Percentiles rank a stretch among this genome's conserved stretches.
phyloP scores from a whole-genome alignment of 2,329 filamentous ascomycete species.

The Cercospora nicotianae region DNA sequence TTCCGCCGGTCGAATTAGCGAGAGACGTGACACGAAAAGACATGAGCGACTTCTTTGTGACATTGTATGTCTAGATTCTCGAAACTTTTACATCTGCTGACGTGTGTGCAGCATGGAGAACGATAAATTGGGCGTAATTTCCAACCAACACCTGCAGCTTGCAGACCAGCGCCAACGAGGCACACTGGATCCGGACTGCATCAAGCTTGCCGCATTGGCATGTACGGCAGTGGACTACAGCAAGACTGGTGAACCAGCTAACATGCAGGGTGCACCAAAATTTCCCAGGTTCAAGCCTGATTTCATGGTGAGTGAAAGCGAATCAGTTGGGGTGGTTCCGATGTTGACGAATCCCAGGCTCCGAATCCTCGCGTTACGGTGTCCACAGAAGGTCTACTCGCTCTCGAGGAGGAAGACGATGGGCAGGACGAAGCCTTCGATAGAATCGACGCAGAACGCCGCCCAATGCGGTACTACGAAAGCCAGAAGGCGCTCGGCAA shows the following conservation, averaged over 20 bases:
- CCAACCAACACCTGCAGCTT: constrained; percentile 44
- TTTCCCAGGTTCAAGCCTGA: constrained; percentile 47
- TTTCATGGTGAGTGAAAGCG: constrained; percentile 47
- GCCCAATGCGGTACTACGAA: constrained; percentile 59
- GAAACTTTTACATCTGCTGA: constrained; percentile 26
- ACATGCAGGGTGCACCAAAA: constrained; percentile 49
- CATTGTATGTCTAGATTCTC: constrained; percentile 54
- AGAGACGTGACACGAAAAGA: constrained; percentile 61
- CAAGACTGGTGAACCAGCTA: constrained; percentile 61
- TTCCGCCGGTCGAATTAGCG: constrained; percentile 58
- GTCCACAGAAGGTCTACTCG: constrained; percentile 48
- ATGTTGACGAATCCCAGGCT: constrained; percentile 30
- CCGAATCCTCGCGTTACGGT: constrained; percentile 48
- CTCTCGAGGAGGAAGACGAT: constrained; percentile 49
- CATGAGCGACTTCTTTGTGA: constrained; percentile 79
- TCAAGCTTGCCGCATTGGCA: constrained; percentile 44
- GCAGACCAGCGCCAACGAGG: constrained; percentile 41
- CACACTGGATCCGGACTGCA: constrained; percentile 39
- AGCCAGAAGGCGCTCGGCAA: constrained; percentile 68
- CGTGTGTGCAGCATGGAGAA: constrained; percentile 59
- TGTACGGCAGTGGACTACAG: constrained; percentile 43
- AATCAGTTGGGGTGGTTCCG: neutral
- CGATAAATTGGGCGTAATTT: constrained; percentile 47
- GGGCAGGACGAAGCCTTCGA: constrained; percentile 48
- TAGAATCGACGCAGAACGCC: constrained; percentile 32